phyloP scores from a whole-genome alignment of 2,329 filamentous ascomycete species.

The Cladophialophora psammophila region DNA sequence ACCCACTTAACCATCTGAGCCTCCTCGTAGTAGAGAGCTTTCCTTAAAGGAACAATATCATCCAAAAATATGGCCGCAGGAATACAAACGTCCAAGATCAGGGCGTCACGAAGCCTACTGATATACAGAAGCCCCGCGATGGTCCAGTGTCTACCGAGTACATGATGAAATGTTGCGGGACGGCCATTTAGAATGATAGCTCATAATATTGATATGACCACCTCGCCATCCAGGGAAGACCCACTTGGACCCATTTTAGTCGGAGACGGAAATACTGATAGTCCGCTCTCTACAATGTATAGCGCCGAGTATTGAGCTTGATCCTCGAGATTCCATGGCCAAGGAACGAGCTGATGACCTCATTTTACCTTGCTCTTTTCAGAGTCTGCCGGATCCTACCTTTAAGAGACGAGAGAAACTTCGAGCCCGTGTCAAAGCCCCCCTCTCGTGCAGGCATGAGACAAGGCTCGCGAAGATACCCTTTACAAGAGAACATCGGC shows the following conservation, averaged over 20 bases:
- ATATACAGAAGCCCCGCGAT: background rate
- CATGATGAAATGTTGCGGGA: background rate
- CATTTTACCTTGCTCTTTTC: background rate
- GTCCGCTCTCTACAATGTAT: background rate
- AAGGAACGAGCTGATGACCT: background rate
- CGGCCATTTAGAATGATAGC: no score
- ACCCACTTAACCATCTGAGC: no score
- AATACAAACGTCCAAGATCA: no score
- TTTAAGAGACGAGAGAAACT: background rate
- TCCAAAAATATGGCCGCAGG: no score
- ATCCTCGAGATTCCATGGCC: background rate
- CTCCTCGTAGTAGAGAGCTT: no score
- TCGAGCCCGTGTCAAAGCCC: background rate
- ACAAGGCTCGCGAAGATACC: background rate
- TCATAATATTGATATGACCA: background rate
- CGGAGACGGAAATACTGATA: background rate
- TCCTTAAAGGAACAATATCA: no score
- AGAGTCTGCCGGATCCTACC: background rate
- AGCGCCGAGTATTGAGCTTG: background rate
- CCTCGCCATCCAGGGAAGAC: background rate
- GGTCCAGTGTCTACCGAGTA: background rate
- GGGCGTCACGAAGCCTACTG: no score
- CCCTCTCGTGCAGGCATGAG: background rate
- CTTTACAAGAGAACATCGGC: background rate
- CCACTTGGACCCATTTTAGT: background rate